Conservation (phyloP, 352 stramenopile genomes). For the Phytophthora tentaculata region DNA sequence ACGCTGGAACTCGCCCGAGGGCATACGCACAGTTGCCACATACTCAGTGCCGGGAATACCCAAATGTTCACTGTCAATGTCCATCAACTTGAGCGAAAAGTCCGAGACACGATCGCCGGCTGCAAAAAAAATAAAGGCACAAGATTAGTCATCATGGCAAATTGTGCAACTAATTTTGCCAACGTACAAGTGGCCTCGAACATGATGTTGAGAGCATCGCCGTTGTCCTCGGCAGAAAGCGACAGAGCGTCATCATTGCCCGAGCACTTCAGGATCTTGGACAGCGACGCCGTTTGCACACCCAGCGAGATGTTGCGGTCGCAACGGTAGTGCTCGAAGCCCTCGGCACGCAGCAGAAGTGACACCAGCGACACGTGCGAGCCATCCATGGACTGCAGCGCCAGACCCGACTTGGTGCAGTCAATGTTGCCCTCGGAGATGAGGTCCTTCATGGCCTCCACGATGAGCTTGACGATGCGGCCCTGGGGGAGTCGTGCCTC, state of each 20-base stretch:
- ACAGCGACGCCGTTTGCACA: constrained; percentile 97
- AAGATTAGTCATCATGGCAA: constrained; percentile 10
- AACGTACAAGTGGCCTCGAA: constrained; percentile 95
- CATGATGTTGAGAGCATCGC: constrained; percentile 96
- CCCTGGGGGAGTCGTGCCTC: constrained; percentile 97
- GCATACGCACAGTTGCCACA: constrained; percentile 95
- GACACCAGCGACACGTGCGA: constrained; percentile 99
- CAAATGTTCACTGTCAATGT: constrained; percentile 99
- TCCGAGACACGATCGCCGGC: constrained; percentile 93
- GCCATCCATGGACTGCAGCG: constrained; percentile 98
- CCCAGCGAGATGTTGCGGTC: constrained; percentile 97
- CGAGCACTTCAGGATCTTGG: constrained; percentile 99
- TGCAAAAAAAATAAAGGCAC: constrained; percentile 26
- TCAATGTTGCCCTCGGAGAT: constrained; percentile 99
- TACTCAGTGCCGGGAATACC: constrained; percentile 99
- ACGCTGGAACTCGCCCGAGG: constrained; percentile 97
- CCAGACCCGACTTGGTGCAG: constrained; percentile 93
- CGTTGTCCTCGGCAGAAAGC: constrained; percentile 98
- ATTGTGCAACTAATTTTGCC: constrained; percentile 2
- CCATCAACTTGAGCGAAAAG: constrained; percentile 99
- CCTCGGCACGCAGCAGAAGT: constrained; percentile 92
- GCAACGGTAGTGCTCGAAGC: constrained; percentile 99
- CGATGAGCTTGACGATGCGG: constrained; percentile 98
- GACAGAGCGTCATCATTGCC: constrained; percentile 98
- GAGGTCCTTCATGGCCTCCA: constrained; percentile 99